Conservation (phyloP, 345 rosid genomes). For the Citrus australasica region DNA sequence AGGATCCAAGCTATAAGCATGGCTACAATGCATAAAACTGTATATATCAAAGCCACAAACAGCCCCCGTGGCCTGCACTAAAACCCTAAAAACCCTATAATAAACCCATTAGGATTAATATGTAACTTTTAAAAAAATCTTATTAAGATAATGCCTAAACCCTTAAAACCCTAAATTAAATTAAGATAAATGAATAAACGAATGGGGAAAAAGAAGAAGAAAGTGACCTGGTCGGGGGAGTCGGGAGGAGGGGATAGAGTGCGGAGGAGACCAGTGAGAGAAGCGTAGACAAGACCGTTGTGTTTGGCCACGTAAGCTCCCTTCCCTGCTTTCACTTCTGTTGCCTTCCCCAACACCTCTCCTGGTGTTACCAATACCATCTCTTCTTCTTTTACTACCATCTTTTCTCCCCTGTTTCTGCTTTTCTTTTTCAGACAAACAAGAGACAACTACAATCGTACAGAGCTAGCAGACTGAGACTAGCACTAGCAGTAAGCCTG, state of each 20-base stretch:
- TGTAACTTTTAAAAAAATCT: not conserved
- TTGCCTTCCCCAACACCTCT: conserved; percentile 59
- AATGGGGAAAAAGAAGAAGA: not conserved
- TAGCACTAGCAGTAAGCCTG: too few relatives aligned
- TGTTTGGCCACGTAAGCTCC: conserved; percentile 66
- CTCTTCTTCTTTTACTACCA: conserved; percentile 38
- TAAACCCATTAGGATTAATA: not conserved
- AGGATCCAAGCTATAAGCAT: too few relatives aligned
- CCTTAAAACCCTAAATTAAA: not conserved
- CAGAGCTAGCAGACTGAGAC: too few relatives aligned
- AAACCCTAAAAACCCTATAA: not conserved
- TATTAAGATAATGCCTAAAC: not conserved
- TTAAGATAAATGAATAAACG: not conserved
- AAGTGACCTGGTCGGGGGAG: conserved; percentile 65
- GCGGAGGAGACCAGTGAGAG: conserved; percentile 65
- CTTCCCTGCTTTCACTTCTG: conserved; percentile 66
- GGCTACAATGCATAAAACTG: too few relatives aligned
- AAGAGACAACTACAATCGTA: too few relatives aligned
- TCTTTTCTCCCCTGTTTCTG: not conserved
- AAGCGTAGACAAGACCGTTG: conserved; percentile 68
- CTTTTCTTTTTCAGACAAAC: not conserved
- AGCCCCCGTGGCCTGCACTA: not conserved
- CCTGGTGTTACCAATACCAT: conserved; percentile 88
- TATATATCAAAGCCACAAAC: too few relatives aligned
- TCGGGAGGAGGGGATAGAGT: conserved; percentile 45